Percentiles rank a stretch among this genome's conserved stretches.
Conservation (phyloP, 140 eudicot species). For the Erigeron philadelphicus region DNA sequence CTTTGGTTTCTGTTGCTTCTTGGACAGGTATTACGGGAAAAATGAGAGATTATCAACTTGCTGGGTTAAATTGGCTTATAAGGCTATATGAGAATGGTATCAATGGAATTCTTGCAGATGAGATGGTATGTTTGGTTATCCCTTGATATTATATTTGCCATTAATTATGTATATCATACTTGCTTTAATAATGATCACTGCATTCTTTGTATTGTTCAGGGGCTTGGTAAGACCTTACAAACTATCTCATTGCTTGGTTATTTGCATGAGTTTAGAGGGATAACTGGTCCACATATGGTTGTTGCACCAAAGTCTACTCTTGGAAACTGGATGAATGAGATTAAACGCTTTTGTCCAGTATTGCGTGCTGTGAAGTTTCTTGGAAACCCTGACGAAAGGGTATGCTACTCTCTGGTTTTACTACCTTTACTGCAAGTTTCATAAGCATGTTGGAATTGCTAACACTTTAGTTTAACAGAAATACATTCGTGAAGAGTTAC, state of each 20-base stretch:
- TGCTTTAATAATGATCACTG: background rate
- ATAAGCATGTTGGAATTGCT: background rate
- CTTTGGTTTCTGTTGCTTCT: background rate
- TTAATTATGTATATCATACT: background rate
- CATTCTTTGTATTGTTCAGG: slow-evolving; percentile 40
- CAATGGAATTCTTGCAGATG: slow-evolving; percentile 97
- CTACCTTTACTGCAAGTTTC: background rate
- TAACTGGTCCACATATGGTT: slow-evolving; percentile 99
- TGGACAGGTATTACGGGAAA: slow-evolving; percentile 82
- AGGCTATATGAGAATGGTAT: slow-evolving; percentile 91
- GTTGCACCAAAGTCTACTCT: slow-evolving; percentile 99
- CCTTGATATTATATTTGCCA: background rate
- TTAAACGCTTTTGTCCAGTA: slow-evolving; percentile 79
- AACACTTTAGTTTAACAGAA: slow-evolving; percentile 39
- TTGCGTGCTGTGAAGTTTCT: slow-evolving; percentile 89
- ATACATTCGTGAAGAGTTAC: slow-evolving; percentile 79
- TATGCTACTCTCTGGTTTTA: slow-evolving; percentile 24
- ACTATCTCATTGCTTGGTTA: slow-evolving; percentile 94
- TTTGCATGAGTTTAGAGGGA: slow-evolving; percentile 90
- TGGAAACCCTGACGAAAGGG: slow-evolving; percentile 96
- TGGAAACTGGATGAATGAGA: slow-evolving; percentile 99
- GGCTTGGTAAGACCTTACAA: slow-evolving; percentile 94
- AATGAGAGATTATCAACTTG: slow-evolving; percentile 99
- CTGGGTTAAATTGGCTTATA: slow-evolving; percentile 94
- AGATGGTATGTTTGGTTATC: slow-evolving; percentile 53